Percentiles rank a stretch among this genome's conserved stretches.
Conservation (phyloP, 176 grass and related monocot genomes). For the Puccinellia tenuiflora region DNA sequence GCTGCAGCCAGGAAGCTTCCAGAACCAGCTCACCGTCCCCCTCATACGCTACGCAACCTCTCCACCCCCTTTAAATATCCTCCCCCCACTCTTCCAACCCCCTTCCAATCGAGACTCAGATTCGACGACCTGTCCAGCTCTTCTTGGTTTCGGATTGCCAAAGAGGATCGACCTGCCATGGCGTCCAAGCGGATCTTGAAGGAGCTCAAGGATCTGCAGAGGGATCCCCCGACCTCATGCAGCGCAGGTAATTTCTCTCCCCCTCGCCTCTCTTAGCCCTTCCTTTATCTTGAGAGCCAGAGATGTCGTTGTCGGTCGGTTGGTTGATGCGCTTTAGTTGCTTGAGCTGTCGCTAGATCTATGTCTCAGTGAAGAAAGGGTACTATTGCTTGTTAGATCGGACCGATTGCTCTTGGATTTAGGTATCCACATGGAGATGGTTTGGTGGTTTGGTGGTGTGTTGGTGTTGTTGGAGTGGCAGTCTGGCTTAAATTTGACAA, state of each 20-base stretch:
- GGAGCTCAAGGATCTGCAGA: conserved; percentile 80
- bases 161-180: conserved; percentile 18
- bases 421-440: not conserved
- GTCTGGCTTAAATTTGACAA: not conserved
- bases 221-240: conserved; percentile 62
- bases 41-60: not conserved
- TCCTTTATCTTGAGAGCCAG: too few relatives aligned
- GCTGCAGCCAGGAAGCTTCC: conserved; percentile 13
- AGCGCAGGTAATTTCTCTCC: conserved; percentile 44
- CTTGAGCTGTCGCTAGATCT: not conserved
- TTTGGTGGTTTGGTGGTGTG: not conserved
- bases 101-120: not conserved
- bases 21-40: not conserved
- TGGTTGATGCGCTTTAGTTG: not conserved
- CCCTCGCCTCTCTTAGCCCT: not conserved
- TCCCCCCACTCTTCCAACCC: not conserved
- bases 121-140: not conserved
- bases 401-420: not conserved
- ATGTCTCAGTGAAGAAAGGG: not conserved
- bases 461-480: not conserved
- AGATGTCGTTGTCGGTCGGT: too few relatives aligned
- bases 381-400: not conserved
- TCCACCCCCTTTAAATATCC: not conserved
- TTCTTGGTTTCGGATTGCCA: not conserved
- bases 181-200: conserved; percentile 63